Percentiles rank a stretch among this genome's conserved stretches.
Conservation (phyloP, 805 yeast genomes). For the Limtongia smithiae region DNA sequence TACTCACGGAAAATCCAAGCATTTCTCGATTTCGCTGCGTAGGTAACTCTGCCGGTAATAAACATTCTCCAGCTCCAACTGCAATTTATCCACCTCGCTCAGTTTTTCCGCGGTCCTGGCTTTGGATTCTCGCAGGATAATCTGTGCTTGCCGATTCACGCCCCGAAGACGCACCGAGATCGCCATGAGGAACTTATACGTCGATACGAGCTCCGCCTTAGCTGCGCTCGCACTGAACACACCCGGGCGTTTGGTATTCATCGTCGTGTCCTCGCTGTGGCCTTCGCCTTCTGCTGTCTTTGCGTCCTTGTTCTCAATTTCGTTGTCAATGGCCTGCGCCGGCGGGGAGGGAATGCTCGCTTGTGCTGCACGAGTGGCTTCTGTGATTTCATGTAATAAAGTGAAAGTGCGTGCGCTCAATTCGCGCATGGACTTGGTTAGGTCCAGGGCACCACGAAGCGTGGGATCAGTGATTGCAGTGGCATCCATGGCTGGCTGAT, state of each 20-base stretch:
- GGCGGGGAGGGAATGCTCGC: slow-evolving; percentile 11
- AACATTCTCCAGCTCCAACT: slow-evolving; percentile 21
- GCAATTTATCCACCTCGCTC: slow-evolving; percentile 18
- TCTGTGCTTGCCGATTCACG: slow-evolving; percentile 6
- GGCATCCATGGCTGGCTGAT: not conserved
- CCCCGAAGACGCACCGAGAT: slow-evolving; percentile 2
- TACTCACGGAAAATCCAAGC: slow-evolving; percentile 21
- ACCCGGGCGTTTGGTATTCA: not conserved
- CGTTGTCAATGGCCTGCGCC: not conserved
- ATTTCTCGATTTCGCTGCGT: slow-evolving; percentile 19
- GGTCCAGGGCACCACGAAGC: slow-evolving; percentile 2
- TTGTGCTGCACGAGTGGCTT: slow-evolving; percentile 8
- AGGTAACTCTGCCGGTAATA: slow-evolving; percentile 21
- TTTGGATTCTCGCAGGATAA: not conserved
- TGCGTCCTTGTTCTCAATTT: not conserved
- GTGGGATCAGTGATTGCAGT: not conserved
- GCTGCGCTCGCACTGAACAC: not conserved
- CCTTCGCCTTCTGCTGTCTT: slow-evolving; percentile 2
- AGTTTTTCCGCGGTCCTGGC: slow-evolving; percentile 1
- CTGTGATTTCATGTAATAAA: not conserved
- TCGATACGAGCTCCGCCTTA: slow-evolving; percentile 9
- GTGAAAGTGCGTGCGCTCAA: slow-evolving; percentile 7
- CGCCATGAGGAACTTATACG: slow-evolving; percentile 6
- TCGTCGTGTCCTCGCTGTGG: not conserved
- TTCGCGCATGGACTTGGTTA: slow-evolving; percentile 9